phyloP scores from a whole-genome alignment of 768 basidiomycete species.

The Psilocybe sp. region DNA sequence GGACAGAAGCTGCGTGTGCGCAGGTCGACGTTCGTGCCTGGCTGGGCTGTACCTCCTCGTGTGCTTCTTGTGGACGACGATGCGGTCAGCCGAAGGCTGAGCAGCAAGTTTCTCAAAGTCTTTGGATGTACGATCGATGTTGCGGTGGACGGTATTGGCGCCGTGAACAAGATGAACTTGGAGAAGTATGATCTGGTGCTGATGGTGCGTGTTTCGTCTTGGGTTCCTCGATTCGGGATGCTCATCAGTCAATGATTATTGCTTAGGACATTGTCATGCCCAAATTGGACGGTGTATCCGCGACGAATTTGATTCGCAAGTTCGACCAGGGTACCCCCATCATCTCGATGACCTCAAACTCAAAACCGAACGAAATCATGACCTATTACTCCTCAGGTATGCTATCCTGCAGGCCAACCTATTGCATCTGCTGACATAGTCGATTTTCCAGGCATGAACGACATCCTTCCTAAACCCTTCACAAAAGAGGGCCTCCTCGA shows the following conservation, averaged over 20 bases:
- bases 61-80: conserved; percentile 97
- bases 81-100: conserved; percentile 82
- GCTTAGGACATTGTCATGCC: conserved; percentile 92
- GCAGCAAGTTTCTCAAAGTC: conserved; percentile 91
- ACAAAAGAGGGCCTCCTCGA: conserved; percentile 88
- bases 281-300: conserved; percentile 82
- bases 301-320: conserved; percentile 90
- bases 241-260: conserved; percentile 1
- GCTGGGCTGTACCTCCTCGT: conserved; percentile 88
- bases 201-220: conserved; percentile 61
- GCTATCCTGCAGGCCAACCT: conserved; percentile 8
- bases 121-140: conserved; percentile 95
- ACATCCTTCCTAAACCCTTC: conserved; percentile 95
- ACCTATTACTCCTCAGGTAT: conserved; percentile 78
- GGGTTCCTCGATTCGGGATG: conserved; percentile 4
- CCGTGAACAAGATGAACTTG: conserved; percentile 94
- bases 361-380: conserved; percentile 90
- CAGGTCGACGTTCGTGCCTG: conserved; percentile 79
- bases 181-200: conserved; percentile 95
- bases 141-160: conserved; percentile 88
- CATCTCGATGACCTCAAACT: conserved; percentile 97
- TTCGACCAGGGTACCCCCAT: conserved; percentile 96
- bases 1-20: conserved; percentile 61
- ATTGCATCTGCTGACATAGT: background rate
- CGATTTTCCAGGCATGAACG: conserved; percentile 83